A percentile compares a stretch with the other conserved stretches of the same genome.
These are phyloP conservation scores for Populus ilicifolia DNA, from an alignment of 345 rosid genomes.

Conservation along the genomic window DNA sequence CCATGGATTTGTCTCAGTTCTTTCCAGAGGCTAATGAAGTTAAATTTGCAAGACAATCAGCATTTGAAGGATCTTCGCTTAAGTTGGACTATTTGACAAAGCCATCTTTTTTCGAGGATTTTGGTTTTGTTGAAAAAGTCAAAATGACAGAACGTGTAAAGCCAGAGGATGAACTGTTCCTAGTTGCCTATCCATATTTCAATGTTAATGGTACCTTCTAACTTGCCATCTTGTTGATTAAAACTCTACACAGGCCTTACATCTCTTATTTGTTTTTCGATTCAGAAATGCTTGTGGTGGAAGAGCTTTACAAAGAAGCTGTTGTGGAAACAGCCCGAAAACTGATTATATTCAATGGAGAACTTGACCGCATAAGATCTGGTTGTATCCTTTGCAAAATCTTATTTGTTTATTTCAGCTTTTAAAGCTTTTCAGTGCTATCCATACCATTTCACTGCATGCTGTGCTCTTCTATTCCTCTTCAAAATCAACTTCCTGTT, in stretches of 20 bases:
- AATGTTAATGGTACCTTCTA: constrained; percentile 70
- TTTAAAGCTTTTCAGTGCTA: neutral
- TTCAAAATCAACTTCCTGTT: neutral
- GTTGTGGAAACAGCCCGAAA: constrained; percentile 53
- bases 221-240: constrained; percentile 6
- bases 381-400: constrained; percentile 75
- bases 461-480: neutral
- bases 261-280: constrained; percentile 9
- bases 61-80: constrained; percentile 75
- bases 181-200: constrained; percentile 87
- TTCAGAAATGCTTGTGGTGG: constrained; percentile 95
- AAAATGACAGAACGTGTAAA: constrained; percentile 83
- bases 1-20: constrained; percentile 47
- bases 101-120: constrained; percentile 83
- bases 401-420: neutral
- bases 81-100: constrained; percentile 86
- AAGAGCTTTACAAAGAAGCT: constrained; percentile 91
- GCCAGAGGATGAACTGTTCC: constrained; percentile 69
- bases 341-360: constrained; percentile 84
- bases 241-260: neutral
- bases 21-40: constrained; percentile 95
- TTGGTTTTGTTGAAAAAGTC: constrained; percentile 73
- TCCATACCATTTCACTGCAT: neutral
- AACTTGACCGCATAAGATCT: constrained; percentile 91
- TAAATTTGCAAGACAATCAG: constrained; percentile 58